Evolutionary conservation across 495 filamentous ascomycete species (phyloP).

Genomic region (Penicillium cosmopolitanum): DNA sequence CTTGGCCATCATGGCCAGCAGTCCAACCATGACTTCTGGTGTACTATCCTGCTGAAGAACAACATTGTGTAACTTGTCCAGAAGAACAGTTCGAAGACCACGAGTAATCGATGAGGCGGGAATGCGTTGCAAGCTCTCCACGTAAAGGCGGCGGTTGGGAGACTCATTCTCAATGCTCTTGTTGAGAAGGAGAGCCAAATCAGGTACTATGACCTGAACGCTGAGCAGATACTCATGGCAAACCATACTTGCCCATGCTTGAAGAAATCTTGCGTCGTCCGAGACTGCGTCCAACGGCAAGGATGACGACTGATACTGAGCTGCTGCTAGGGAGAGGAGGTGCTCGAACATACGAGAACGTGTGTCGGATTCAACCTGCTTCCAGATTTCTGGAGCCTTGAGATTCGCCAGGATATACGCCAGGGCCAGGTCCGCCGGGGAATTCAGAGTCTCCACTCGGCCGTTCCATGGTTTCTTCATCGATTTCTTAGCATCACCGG

Average conservation of each 20-base stretch:
- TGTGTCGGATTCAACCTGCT: constrained; percentile 28
- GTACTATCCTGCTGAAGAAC: constrained; percentile 35
- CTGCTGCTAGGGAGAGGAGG: constrained; percentile 41
- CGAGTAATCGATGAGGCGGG: constrained; percentile 43
- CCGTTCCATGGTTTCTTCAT: constrained; percentile 46
- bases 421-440: constrained; percentile 34
- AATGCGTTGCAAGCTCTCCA: constrained; percentile 48
- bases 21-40: constrained; percentile 35
- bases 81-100: constrained; percentile 37
- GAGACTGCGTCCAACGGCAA: constrained; percentile 34
- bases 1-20: constrained; percentile 49
- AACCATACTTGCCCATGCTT: constrained; percentile 47
- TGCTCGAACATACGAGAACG: constrained; percentile 39
- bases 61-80: constrained; percentile 43
- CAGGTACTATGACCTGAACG: constrained; percentile 37
- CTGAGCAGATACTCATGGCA: constrained; percentile 51
- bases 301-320: constrained; percentile 35
- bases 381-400: constrained; percentile 39
- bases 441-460: constrained; percentile 38
- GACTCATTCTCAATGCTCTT: constrained; percentile 37
- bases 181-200: constrained; percentile 41
- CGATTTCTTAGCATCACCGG: constrained; percentile 32
- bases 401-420: constrained; percentile 44
- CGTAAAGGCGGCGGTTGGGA: constrained; percentile 35
- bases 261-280: constrained; percentile 39